phyloP scores from a whole-genome alignment of 2,329 filamentous ascomycete species.

The Pyrenochaeta sp. region DNA sequence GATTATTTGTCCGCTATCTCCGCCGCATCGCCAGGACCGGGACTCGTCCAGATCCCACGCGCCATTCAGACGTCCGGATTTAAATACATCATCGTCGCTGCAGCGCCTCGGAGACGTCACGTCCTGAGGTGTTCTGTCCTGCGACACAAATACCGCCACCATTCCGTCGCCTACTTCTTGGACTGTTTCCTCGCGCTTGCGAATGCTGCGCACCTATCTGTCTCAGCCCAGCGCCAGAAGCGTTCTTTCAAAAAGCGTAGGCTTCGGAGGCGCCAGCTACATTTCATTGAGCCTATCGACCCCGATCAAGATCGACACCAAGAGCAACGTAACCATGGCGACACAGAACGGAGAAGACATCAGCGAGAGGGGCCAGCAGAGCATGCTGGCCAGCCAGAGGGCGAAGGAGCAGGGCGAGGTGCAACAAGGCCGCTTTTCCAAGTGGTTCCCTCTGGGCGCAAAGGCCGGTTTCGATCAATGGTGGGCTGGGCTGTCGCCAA shows the following conservation, averaged over 20 bases:
- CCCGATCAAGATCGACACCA: slow-evolving; percentile 35
- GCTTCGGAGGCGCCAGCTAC: slow-evolving; percentile 42
- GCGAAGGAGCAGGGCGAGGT: slow-evolving; percentile 48
- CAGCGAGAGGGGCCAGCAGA: slow-evolving; percentile 50
- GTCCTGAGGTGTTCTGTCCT: slow-evolving; percentile 22
- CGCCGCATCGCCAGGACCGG: slow-evolving; percentile 3
- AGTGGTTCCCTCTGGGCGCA: slow-evolving; percentile 85
- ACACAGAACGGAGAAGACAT: slow-evolving; percentile 28
- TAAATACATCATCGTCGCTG: slow-evolving; percentile 21
- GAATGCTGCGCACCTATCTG: slow-evolving; percentile 42
- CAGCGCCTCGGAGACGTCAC: slow-evolving; percentile 22
- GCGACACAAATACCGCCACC: slow-evolving; percentile 35
- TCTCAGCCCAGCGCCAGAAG: slow-evolving; percentile 29
- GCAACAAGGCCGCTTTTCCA: slow-evolving; percentile 36
- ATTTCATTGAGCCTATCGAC: slow-evolving; percentile 38
- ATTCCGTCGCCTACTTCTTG: slow-evolving; percentile 40
- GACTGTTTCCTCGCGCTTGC: slow-evolving; percentile 37
- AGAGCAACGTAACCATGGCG: slow-evolving; percentile 39
- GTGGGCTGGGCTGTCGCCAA: slow-evolving; percentile 87
- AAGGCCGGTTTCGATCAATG: slow-evolving; percentile 77
- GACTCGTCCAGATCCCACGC: slow-evolving; percentile 23
- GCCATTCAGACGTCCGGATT: slow-evolving; percentile 29
- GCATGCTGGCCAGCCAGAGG: slow-evolving; percentile 58
- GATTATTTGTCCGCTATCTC: slow-evolving; percentile 16
- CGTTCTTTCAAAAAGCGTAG: slow-evolving; percentile 33